Evolutionary conservation across 768 basidiomycete species (phyloP), one percentile per base, ranked within the genome.

Genomic region (Pulveroboletus ravenelii): DNA sequence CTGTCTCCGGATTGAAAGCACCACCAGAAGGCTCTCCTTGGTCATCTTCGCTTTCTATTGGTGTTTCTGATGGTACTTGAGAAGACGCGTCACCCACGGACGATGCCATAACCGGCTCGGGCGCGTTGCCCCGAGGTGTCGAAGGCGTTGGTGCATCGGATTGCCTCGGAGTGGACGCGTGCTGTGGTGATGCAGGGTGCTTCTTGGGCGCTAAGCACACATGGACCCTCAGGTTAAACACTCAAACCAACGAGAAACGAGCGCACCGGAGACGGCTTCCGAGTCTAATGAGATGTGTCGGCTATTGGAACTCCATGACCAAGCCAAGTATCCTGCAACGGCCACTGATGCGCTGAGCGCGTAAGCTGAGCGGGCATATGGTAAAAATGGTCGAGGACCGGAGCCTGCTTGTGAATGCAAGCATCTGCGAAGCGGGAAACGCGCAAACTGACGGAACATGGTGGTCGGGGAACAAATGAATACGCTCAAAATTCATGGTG

Each of bases 1-100:
- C 96, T 2, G 96, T 99, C 55, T 82, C 93, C 17, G 94, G 94
- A 71, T 99, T 88, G 76, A 81, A 98, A 5, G 96, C 95, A 35
- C 79, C 79, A 25, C 66, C 66, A 1, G 67, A 58, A 42, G 66
- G 49, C 51, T 60, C 65, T 48, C 41, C 68, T 20, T 64, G 64
- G 12, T 56, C 64, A 5, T 35, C 62, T 9, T 65, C 63, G 12
- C 55, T 63, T 10, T 66, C 64, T 23, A 25, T 31, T 27, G 53
- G 39, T 6, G 40, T 35, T 20, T 51, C 54, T 29, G 45, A 47
- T 15, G 54, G 40, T 14, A 23, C 48, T 18, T 47, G 10, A 9
- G 57, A 58, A n/a, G 50, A 41, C 5, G 53, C 55, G 10, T 48
- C 47, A 14, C 29, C 44, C 32, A 57, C 53, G 0, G 35, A 17